Base-by-base conservation (phyloP, 768 basidiomycete genomes). In the Leccinum incarnatum region DNA sequence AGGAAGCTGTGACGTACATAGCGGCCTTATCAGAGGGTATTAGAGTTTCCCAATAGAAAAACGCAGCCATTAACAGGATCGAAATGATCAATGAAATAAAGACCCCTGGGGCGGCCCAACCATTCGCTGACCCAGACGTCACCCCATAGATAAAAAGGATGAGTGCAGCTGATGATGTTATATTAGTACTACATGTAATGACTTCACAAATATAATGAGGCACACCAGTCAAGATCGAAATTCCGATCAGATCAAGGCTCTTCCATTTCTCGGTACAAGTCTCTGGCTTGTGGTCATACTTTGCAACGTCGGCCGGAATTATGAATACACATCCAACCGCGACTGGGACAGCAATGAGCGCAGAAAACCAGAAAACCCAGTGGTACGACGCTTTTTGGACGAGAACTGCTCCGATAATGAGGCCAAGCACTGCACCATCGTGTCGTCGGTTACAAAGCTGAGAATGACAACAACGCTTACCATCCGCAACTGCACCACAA, bases 321-420 rank as follows among this genome's bases (percentile, higher is more conserved):
- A 77, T 55, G 34, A 77, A 62, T 17, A 73, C n/a, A 50, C 73
- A 68, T 2, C 65, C 53, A 17, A 74, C 15, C 36, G 75, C 68
- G 12, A 78, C 68, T 15, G 72, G 63, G 6, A 74, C 53, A 40
- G 74, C 65, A 36, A 82, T 55, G 37, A 81, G 74, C 2, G 78
- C 75, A 34, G 75, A 68, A 58, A 79, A 75, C 66, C 78, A 82
- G 65, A 85, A 83, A 19, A 83, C 74, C 82, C 82, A 83, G 27
- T 67, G 74, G 72, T 78, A 84, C 11, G 77, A 75, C 2, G 70
- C 69, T 32, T 68, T 76, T 45, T 72, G 62, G 4, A 77, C 75
- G 47, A 82, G 72, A n/a, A 77, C 25, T 2, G 79, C 80, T 9
- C 81, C 81, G 14, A 80, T 72, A 27, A 79, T 55, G n/a, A 79